phyloP scores from a whole-genome alignment of 352 stramenopile species.

The Pythium brachiatum region DNA sequence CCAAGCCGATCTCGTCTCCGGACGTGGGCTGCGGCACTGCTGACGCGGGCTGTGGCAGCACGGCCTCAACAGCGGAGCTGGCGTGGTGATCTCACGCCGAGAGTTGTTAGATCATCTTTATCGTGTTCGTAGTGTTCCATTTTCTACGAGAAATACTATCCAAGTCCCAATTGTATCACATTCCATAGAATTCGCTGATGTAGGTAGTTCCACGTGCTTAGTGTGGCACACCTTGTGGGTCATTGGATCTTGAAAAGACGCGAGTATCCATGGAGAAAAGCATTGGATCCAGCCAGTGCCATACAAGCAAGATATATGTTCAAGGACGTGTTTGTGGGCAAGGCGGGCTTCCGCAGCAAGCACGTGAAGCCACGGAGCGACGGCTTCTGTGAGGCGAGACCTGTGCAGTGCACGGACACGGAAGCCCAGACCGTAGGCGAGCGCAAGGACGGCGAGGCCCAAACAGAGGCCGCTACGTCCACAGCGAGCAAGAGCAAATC shows the following conservation, averaged over 20 bases:
- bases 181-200: neutral
- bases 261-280: neutral
- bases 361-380: constrained; percentile 31
- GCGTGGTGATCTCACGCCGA: constrained; percentile 7
- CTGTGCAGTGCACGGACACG: constrained; percentile 35
- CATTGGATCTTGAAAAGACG: constrained; percentile 22
- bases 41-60: constrained; percentile 10
- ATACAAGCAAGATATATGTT: constrained; percentile 49
- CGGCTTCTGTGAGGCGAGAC: constrained; percentile 25
- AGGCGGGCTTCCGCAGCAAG: constrained; percentile 56
- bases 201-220: neutral
- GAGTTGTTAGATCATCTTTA: constrained; percentile 1
- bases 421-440: constrained; percentile 44
- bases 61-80: constrained; percentile 7
- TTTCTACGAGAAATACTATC: constrained; percentile 14
- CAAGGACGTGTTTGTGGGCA: constrained; percentile 51
- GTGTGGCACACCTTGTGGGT: neutral
- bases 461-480: constrained; percentile 40
- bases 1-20: constrained; percentile 47
- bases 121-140: constrained; percentile 5
- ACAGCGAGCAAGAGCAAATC: constrained; percentile 17
- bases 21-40: constrained; percentile 52
- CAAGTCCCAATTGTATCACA: neutral
- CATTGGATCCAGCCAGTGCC: too few species aligned
- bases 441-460: constrained; percentile 33